Evolutionary conservation across 2,329 filamentous ascomycete species (phyloP), one percentile per base, ranked within the genome.

Genomic region (Dactylellina parvicollis): DNA sequence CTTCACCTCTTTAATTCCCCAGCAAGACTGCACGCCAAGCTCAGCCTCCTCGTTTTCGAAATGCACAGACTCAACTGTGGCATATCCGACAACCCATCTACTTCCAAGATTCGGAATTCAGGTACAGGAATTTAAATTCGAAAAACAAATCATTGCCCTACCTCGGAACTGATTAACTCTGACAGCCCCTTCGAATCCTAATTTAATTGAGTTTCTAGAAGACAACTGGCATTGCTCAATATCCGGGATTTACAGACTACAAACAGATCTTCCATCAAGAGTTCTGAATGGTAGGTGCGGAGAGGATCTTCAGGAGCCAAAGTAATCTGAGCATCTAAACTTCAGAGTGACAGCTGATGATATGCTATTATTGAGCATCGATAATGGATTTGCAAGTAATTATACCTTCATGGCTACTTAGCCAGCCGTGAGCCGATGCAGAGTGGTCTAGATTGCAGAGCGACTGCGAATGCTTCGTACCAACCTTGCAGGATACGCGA

Each of bases 21-120:
- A 59, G 14, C 34, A 36, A 61, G 44, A 44, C 42, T 69, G 64
- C 64, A 69, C 42, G 64, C 64, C 55, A 60, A 69, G 64, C n/a
- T 60, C 36, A 30, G 55, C 42, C 64, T 50, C 32, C 47, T 46
- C 46, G 38, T 61, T 40, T 46, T 67, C 46, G 34, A 60, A 36
- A 46, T 46, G 28, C 42, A 49, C 47, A 52, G 28, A 56, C 22
- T n/a, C n/a, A n/a, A n/a, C n/a, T 47, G 24, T 59, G 38, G 34
- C 55, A 59, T 59, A 30, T 59, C 55, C 55, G 38, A 26, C 24
- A 34, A n/a, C n/a, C 24, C 55, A 42, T 5, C 4, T 57, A 36
- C 10, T 9, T 32, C 40, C 18, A 18, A 56, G 52, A 56, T 56
- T 56, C 46, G n/a, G 30, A 47, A 46, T 46, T 47, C 55, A 47